Percentiles rank a stretch among this genome's conserved stretches.
Conservation (phyloP, 768 basidiomycete genomes). For the Pleurotus salmoneostramineus region DNA sequence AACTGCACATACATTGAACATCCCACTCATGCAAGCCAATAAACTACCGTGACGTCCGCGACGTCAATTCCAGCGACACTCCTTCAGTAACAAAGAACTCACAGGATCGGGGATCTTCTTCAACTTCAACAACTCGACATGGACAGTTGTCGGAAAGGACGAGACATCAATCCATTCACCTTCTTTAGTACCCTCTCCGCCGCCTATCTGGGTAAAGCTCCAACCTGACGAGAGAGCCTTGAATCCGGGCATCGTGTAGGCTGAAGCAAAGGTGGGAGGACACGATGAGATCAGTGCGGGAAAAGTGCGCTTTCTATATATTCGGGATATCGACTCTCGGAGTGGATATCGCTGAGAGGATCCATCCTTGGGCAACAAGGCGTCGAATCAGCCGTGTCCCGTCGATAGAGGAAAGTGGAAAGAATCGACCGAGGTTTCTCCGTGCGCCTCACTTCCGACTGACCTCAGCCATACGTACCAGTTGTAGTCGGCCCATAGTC, state of each 20-base stretch:
- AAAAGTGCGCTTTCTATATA: too few species aligned
- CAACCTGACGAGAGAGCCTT: conserved; percentile 37
- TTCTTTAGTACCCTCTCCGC: conserved; percentile 51
- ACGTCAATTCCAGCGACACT: background rate
- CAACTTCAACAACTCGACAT: conserved; percentile 76
- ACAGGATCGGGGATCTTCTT: conserved; percentile 83
- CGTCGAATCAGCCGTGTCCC: too few species aligned
- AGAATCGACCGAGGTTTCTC: too few species aligned
- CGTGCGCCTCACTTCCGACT: too few species aligned
- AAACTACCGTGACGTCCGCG: conserved; percentile 48
- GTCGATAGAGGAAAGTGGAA: too few species aligned
- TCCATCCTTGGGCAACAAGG: too few species aligned
- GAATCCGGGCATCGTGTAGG: conserved; percentile 9
- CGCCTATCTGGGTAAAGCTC: conserved; percentile 66
- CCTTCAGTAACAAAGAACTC: conserved; percentile 19
- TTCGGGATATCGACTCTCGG: too few species aligned
- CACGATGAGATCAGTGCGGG: too few species aligned
- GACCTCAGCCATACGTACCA: too few species aligned
- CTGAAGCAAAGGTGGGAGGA: background rate
- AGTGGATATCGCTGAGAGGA: too few species aligned
- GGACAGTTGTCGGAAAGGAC: conserved; percentile 79
- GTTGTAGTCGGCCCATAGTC: too few species aligned
- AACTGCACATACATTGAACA: conserved; percentile 69
- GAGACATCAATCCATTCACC: conserved; percentile 66
- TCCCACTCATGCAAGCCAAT: conserved; percentile 83